phyloP scores from a whole-genome alignment of 1,139 yeast genomes.

The Taphrina populina region DNA sequence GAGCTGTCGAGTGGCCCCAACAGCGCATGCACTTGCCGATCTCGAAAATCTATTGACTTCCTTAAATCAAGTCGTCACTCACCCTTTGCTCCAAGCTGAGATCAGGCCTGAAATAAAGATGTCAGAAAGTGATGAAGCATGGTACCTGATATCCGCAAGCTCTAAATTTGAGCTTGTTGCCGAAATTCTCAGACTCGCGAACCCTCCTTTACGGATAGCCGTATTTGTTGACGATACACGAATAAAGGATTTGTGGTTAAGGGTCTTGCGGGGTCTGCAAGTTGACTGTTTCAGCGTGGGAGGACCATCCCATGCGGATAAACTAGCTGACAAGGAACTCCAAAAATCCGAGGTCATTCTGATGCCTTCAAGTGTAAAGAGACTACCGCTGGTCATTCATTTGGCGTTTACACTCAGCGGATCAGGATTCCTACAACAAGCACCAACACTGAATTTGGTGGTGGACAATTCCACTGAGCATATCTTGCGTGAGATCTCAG shows the following conservation, averaged over 20 bases:
- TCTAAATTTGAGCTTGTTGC: constrained; percentile 26
- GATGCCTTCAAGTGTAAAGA: background rate
- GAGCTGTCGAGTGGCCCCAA: constrained; percentile 7
- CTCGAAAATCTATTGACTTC: constrained; percentile 1
- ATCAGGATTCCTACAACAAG: background rate
- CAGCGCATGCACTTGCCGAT: background rate
- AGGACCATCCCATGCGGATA: background rate
- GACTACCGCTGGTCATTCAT: background rate
- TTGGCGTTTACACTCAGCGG: constrained; percentile 1
- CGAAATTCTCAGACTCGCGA: constrained; percentile 13
- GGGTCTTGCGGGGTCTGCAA: constrained; percentile 10
- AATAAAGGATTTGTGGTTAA: background rate
- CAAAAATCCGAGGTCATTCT: constrained; percentile 1
- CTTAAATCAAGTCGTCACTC: constrained; percentile 3
- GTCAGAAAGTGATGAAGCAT: constrained; percentile 25
- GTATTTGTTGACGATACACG: background rate
- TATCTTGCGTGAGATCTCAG: background rate
- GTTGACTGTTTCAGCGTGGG: background rate
- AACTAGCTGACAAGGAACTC: background rate
- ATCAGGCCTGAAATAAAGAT: constrained; percentile 4
- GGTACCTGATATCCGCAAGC: constrained; percentile 24
- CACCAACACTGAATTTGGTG: constrained; percentile 1
- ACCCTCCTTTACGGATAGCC: constrained; percentile 19
- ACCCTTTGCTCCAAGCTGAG: constrained; percentile 14
- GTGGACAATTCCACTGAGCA: constrained; percentile 22